Conservation (phyloP, 129 eudicot species). For the Chrysanthemum lavandulifolium region DNA sequence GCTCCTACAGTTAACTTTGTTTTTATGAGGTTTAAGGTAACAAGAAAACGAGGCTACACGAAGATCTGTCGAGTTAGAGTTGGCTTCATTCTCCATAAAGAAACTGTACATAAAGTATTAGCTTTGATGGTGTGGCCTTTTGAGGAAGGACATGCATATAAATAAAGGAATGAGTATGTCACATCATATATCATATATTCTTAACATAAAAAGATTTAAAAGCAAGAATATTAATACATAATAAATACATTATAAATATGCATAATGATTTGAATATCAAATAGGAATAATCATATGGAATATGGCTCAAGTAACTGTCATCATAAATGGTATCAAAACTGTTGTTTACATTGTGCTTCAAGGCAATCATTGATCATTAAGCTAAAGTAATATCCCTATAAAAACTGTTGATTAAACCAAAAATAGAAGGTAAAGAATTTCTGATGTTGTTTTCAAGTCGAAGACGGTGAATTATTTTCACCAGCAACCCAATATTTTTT, state of each 20-base stretch:
- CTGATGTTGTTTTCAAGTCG: conserved; percentile 18
- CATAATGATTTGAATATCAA: background rate
- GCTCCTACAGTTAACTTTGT: conserved; percentile 23
- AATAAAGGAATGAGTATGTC: conserved; percentile 25
- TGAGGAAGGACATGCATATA: conserved; percentile 17
- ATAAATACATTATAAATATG: conserved; percentile 14
- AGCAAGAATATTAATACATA: conserved; percentile 11
- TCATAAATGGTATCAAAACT: conserved; percentile 11
- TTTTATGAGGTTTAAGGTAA: conserved; percentile 45
- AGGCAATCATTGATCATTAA: conserved; percentile 8
- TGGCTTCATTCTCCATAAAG: conserved; percentile 26
- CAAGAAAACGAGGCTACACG: conserved; percentile 63
- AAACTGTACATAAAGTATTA: background rate
- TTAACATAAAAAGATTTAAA: conserved; percentile 10
- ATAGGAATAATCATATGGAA: background rate
- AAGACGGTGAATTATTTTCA: conserved; percentile 41
- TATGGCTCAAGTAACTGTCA: conserved; percentile 11
- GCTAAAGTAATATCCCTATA: conserved; percentile 16
- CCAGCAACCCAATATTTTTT: conserved; percentile 66
- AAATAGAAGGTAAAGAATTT: background rate
- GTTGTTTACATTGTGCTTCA: conserved; percentile 25
- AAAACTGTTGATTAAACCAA: background rate
- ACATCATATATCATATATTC: conserved; percentile 14
- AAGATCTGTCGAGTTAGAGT: conserved; percentile 21
- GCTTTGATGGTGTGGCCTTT: conserved; percentile 10